Evolutionary conservation across 2,329 filamentous ascomycete genomes (phyloP).

Genomic region (Basipetospora sp.): DNA sequence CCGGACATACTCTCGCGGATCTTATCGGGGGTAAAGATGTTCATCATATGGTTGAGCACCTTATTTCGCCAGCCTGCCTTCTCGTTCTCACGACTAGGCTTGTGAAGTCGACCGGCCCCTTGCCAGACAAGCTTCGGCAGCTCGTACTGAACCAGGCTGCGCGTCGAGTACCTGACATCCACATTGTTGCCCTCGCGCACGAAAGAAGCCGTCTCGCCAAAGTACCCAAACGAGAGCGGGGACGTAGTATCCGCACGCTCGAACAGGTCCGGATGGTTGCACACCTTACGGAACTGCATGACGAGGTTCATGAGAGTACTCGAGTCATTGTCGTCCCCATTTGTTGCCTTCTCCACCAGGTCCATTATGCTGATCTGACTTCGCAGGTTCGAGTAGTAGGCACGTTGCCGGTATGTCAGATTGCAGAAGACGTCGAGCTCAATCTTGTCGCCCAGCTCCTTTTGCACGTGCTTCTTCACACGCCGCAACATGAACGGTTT

Average conservation of each 20-base stretch:
- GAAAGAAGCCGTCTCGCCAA: constrained; percentile 90
- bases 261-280: constrained; percentile 94
- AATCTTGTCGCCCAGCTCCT: constrained; percentile 97
- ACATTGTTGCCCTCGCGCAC: constrained; percentile 73
- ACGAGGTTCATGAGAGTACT: constrained; percentile 97
- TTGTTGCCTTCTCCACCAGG: constrained; percentile 87
- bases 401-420: constrained; percentile 86
- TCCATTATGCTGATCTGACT: constrained; percentile 99
- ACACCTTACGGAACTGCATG: constrained; percentile 99
- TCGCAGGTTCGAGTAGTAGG: constrained; percentile 79
- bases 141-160: constrained; percentile 71
- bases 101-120: constrained; percentile 61
- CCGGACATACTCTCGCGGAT: constrained; percentile 48
- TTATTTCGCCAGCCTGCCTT: constrained; percentile 67
- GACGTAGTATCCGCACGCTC: constrained; percentile 85
- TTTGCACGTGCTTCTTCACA: constrained; percentile 99
- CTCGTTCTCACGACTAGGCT: constrained; percentile 57
- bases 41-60: constrained; percentile 69
- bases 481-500: constrained; percentile 99
- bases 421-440: constrained; percentile 93
- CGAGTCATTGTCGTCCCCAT: constrained; percentile 86
- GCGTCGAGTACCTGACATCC: constrained; percentile 71
- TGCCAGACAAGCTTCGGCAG: constrained; percentile 71
- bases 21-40: constrained; percentile 75
- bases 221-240: constrained; percentile 69